Conservation (phyloP, 306 rosid species). For the Vigna mungo region DNA sequence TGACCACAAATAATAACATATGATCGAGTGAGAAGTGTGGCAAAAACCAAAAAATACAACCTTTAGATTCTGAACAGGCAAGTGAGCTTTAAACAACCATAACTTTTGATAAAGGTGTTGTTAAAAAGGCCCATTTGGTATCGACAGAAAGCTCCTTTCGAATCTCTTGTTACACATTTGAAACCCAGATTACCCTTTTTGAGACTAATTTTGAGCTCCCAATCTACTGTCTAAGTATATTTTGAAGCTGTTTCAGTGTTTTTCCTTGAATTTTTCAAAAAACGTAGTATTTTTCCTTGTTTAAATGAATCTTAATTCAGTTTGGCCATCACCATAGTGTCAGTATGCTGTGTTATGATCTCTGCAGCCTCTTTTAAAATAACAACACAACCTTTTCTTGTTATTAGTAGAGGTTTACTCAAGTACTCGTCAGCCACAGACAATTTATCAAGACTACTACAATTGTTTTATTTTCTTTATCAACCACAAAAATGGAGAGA, state of each 20-base stretch:
- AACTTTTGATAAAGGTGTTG: not conserved
- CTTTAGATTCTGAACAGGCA: not conserved
- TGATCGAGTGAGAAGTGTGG: not conserved
- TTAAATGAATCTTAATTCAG: not conserved
- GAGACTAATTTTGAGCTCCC: not conserved
- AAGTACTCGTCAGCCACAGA: constrained; percentile 21
- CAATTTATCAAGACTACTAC: constrained; percentile 8
- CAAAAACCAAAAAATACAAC: not conserved
- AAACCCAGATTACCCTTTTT: not conserved
- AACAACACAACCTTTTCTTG: constrained; percentile 4
- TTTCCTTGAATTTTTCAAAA: not conserved
- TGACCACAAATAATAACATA: constrained; percentile 2
- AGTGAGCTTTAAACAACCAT: not conserved
- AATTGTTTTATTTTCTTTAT: not conserved
- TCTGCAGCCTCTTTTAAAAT: constrained; percentile 1
- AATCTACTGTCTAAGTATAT: not conserved
- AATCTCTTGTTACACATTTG: not conserved
- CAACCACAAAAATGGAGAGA: constrained; percentile 7
- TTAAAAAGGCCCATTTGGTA: not conserved
- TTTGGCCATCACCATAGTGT: not conserved
- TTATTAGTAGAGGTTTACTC: not conserved
- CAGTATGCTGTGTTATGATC: not conserved
- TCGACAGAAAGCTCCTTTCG: not conserved
- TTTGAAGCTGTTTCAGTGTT: not conserved
- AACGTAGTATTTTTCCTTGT: constrained; percentile 9